phyloP scores from a whole-genome alignment of 1,139 yeast species.

The Chernovozyma aurita region DNA sequence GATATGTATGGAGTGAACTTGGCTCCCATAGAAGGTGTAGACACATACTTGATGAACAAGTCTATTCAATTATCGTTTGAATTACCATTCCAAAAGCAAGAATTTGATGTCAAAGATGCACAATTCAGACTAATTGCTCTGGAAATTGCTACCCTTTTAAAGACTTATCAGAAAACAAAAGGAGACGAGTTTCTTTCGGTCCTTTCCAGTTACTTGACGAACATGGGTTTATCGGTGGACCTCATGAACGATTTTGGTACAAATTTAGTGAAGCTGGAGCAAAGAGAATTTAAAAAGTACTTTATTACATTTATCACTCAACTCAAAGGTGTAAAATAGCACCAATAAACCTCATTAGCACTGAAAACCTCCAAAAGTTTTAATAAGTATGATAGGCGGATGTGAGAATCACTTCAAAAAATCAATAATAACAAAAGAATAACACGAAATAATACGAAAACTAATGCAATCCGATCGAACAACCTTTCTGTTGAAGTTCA shows the following conservation, averaged over 20 bases:
- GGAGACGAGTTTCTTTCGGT: slow-evolving; percentile 43
- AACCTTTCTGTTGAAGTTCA: too few species aligned
- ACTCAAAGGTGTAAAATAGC: slow-evolving; percentile 21
- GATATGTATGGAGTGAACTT: slow-evolving; percentile 53
- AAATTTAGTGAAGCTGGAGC: slow-evolving; percentile 49
- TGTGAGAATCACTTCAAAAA: too few species aligned
- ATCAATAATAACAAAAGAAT: too few species aligned
- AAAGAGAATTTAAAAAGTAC: slow-evolving; percentile 61
- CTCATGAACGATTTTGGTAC: slow-evolving; percentile 55
- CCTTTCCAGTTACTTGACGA: slow-evolving; percentile 51
- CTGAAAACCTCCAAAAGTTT: too few species aligned
- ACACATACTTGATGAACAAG: slow-evolving; percentile 64
- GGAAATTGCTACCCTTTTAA: slow-evolving; percentile 71
- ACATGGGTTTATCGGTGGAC: slow-evolving; percentile 56
- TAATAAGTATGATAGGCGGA: too few species aligned
- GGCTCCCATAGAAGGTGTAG: slow-evolving; percentile 65
- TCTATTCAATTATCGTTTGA: slow-evolving; percentile 70
- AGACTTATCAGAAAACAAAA: slow-evolving; percentile 46
- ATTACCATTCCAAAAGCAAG: slow-evolving; percentile 63
- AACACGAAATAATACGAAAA: too few species aligned
- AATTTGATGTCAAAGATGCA: slow-evolving; percentile 68
- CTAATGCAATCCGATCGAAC: too few species aligned
- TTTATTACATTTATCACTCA: slow-evolving; percentile 54
- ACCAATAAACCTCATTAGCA: too few species aligned
- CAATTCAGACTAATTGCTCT: slow-evolving; percentile 69